Percentiles rank a stretch among this genome's conserved stretches.
These are phyloP conservation scores for Plenodomus lindquistii DNA, from an alignment of 2,329 filamentous ascomycete species.

Conservation along the genomic window DNA sequence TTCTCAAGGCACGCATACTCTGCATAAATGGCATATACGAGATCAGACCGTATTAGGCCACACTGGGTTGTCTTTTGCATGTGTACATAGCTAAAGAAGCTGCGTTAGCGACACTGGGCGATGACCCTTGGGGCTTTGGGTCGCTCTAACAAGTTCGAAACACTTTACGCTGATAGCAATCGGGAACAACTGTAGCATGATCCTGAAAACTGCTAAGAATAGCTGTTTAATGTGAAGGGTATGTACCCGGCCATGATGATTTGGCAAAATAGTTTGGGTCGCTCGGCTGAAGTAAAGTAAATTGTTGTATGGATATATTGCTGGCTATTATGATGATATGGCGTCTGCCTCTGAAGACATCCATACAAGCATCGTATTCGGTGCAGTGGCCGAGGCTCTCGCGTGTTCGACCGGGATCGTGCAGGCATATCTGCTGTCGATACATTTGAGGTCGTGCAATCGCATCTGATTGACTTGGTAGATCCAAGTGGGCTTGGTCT, in stretches of 20 bases:
- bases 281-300: conserved; percentile 32
- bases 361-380: conserved; percentile 26
- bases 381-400: conserved; percentile 9
- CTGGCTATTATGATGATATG: conserved; percentile 34
- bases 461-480: background rate
- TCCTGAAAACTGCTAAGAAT: conserved; percentile 24
- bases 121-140: conserved; percentile 30
- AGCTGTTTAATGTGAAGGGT: conserved; percentile 5
- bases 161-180: conserved; percentile 24
- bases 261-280: conserved; percentile 21
- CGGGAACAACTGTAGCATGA: conserved; percentile 24
- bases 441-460: conserved; percentile 14
- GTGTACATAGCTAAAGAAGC: conserved; percentile 18
- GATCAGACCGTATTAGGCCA: conserved; percentile 14
- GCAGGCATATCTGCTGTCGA: background rate
- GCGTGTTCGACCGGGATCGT: background rate
- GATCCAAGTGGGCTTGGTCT: conserved; percentile 10
- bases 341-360: conserved; percentile 30
- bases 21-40: conserved; percentile 43
- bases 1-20: conserved; percentile 22
- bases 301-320: conserved; percentile 38
- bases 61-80: conserved; percentile 21
- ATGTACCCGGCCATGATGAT: conserved; percentile 14
- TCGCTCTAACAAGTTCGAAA: conserved; percentile 19
- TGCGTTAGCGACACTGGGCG: conserved; percentile 23